A percentile compares a stretch with the other conserved stretches of the same genome.
These are phyloP conservation scores for Pecoramyces ruminantium DNA, from an alignment of 192 early-diverging fungal genomes.

Conservation along the genomic window DNA sequence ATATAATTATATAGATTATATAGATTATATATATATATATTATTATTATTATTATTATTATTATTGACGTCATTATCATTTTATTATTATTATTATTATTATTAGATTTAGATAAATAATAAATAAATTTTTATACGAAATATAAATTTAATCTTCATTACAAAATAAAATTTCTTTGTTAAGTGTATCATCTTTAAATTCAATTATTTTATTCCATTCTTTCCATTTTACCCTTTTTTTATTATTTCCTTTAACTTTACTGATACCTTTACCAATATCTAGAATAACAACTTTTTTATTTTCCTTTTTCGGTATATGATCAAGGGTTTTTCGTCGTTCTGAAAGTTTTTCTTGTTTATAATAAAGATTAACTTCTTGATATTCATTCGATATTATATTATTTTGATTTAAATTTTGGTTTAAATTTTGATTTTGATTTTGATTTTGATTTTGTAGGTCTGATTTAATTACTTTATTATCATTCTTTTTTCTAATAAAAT, in stretches of 20 bases:
- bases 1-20: too few relatives aligned
- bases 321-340: neutral
- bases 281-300: neutral
- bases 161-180: neutral
- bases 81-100: too few relatives aligned
- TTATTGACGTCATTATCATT: too few relatives aligned
- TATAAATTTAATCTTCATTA: neutral
- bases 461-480: too few relatives aligned
- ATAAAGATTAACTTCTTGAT: neutral
- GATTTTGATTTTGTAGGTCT: too few relatives aligned
- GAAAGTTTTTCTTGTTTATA: neutral
- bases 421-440: too few relatives aligned
- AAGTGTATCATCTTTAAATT: neutral
- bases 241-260: neutral
- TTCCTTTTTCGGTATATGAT: neutral
- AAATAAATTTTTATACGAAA: too few relatives aligned
- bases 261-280: neutral
- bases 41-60: too few relatives aligned
- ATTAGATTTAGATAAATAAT: too few relatives aligned
- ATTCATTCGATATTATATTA: neutral
- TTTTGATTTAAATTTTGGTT: too few relatives aligned
- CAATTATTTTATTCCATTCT: neutral
- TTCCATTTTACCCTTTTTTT: neutral
- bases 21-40: too few relatives aligned
- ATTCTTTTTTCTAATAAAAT: neutral